Evolutionary conservation across 257 asterid genomes (phyloP), one percentile per base, ranked within the genome.

Genomic region (Jaltomata sinuosa): DNA sequence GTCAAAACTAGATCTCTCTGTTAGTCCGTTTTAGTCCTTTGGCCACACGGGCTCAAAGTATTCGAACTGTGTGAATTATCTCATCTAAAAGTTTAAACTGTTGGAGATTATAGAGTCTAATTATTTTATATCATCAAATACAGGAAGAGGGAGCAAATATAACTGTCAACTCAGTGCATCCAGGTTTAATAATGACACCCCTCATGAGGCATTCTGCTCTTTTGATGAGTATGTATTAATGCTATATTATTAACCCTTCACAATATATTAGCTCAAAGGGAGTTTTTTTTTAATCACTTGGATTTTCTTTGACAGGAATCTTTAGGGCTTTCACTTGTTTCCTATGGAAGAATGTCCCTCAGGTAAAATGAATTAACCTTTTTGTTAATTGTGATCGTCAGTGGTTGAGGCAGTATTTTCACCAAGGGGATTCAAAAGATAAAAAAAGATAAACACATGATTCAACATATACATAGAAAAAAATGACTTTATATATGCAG

Each of bases 101-200:
- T 10, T 36, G 1, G 50, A 34, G 16, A 68, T 68, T 36, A 34
- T 49, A 18, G 9, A 3, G 15, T 68, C 5, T 18, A 31, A 68
- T 34, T 68, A 68, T 68, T 68, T 34, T 19, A 34, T 67, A 67
- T 77, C 40, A 65, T 77, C 18, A 86, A 22, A 79, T 89, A 86
- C 89, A 95, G 98, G 90, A 90, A 40, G 98, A 93, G 87, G 97
- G 98, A 86, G 97, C 89, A 45, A 95, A 95, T 81, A 92, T 97
- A 50, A 94, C 94, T 1, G 96, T 89, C 32, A 94, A 94, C 81
- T 92, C 98, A 9, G 97, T 93, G 84, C 98, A 96, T 90, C 99
- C 99, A 11, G 99, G 99, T 47, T 80, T 93, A 84, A 96, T 96
- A 54, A 91, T 85, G 93, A 96, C 98, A 15, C 94, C 95, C 84